Conservation (phyloP, 192 early-diverging fungal genomes). For the Neocallimastix lanati region DNA sequence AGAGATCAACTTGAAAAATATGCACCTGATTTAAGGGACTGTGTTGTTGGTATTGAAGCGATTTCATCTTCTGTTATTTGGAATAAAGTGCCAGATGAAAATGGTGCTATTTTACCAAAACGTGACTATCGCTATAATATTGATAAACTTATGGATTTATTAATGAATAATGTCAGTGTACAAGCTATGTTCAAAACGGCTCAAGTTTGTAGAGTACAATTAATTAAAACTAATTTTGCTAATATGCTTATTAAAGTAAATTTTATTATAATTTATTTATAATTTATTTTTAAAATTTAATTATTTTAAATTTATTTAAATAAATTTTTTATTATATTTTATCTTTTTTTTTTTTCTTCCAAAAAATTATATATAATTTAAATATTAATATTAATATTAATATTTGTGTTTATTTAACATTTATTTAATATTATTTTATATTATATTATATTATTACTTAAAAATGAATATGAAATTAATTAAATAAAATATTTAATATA, state of each 20-base stretch:
- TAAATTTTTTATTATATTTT: no score
- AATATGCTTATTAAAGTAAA: neutral
- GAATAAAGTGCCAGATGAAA: neutral
- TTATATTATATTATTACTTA: no score
- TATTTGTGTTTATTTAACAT: no score
- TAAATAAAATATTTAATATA: no score
- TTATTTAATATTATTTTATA: no score
- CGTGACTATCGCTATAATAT: neutral
- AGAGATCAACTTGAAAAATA: neutral
- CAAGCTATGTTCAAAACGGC: neutral
- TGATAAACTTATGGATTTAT: neutral
- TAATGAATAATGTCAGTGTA: neutral
- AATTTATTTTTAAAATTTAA: no score
- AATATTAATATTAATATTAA: no score
- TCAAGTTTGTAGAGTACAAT: neutral
- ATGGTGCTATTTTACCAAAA: neutral
- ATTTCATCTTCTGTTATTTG: neutral
- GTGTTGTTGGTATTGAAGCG: neutral
- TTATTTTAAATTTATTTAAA: no score
- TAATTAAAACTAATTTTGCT: neutral
- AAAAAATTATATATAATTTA: no score
- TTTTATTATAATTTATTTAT: neutral
- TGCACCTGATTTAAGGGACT: neutral
- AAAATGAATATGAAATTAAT: no score
- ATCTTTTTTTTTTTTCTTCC: no score